Conservation (phyloP, 768 basidiomycete species). For the Naganishia randhawae region DNA sequence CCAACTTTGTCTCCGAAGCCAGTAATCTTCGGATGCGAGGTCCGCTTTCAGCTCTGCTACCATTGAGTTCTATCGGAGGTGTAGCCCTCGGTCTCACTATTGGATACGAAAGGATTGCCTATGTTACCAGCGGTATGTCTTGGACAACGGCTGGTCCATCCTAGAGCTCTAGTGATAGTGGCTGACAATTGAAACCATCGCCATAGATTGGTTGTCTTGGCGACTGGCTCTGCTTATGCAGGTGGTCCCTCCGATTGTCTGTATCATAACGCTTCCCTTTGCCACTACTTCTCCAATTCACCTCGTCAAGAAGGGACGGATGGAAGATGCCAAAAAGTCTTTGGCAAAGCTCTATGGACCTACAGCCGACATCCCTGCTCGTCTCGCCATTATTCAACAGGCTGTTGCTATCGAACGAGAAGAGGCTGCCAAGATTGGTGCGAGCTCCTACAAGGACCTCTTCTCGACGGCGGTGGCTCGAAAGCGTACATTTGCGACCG, state of each 20-base stretch:
- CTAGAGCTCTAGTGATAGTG: not conserved
- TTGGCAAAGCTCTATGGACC: constrained; percentile 15
- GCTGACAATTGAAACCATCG: not conserved
- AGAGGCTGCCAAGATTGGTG: constrained; percentile 11
- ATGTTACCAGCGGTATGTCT: constrained; percentile 25
- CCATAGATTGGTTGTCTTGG: constrained; percentile 30
- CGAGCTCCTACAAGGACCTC: constrained; percentile 22
- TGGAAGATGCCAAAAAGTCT: constrained; percentile 19
- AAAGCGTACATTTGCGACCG: constrained; percentile 19
- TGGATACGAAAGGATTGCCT: constrained; percentile 26
- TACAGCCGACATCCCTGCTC: constrained; percentile 26
- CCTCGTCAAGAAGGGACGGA: constrained; percentile 27
- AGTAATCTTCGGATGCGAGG: constrained; percentile 21
- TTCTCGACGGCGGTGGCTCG: constrained; percentile 13
- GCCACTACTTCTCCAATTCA: constrained; percentile 26
- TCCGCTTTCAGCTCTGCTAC: constrained; percentile 23
- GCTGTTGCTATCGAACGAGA: constrained; percentile 28
- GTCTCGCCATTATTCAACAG: constrained; percentile 27
- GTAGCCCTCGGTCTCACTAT: constrained; percentile 21
- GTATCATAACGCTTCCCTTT: constrained; percentile 12
- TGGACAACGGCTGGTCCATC: not conserved
- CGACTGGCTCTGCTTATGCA: constrained; percentile 29
- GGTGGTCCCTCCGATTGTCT: constrained; percentile 21
- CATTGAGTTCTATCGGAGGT: constrained; percentile 22
- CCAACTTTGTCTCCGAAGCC: constrained; percentile 31